A percentile compares a stretch with the other conserved stretches of the same genome.
Conservation (phyloP, 1,284 basidiomycete species). For the Rhodofomes roseus region DNA sequence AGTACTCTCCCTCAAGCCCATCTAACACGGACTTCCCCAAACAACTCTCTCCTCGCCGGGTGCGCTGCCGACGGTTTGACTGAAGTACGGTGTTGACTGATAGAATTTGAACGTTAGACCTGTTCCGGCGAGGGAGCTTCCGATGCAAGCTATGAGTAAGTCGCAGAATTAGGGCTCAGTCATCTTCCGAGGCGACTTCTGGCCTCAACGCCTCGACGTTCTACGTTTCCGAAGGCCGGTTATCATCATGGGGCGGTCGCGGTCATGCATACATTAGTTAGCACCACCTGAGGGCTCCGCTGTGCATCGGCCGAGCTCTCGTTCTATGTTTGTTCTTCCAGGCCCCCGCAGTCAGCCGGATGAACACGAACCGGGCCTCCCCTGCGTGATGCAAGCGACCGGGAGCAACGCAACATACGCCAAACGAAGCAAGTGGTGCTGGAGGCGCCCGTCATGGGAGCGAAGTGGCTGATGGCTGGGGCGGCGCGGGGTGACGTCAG, state of each 20-base stretch:
- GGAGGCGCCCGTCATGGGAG: not conserved
- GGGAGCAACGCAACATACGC: not conserved
- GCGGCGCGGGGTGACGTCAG: not conserved
- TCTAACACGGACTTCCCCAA: too few species aligned
- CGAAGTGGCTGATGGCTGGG: not conserved
- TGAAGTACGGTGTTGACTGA: too few species aligned
- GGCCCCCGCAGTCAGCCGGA: not conserved
- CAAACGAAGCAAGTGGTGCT: not conserved
- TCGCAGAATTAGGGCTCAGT: not conserved
- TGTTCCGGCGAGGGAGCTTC: too few species aligned
- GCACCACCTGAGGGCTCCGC: not conserved
- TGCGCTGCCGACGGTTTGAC: too few species aligned
- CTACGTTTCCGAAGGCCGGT: too few species aligned
- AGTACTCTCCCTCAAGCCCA: too few species aligned
- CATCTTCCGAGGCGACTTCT: not conserved
- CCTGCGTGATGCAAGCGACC: not conserved
- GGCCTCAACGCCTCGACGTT: too few species aligned
- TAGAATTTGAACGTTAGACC: too few species aligned
- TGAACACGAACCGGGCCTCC: not conserved
- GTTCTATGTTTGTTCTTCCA: not conserved
- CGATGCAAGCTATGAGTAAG: too few species aligned
- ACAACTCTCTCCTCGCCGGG: too few species aligned
- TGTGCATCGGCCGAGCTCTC: not conserved
- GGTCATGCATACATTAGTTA: not conserved
- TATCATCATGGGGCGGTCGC: not conserved